phyloP scores from a whole-genome alignment of 2,329 filamentous ascomycete species.

The Pseudogymnoascus pannorum region DNA sequence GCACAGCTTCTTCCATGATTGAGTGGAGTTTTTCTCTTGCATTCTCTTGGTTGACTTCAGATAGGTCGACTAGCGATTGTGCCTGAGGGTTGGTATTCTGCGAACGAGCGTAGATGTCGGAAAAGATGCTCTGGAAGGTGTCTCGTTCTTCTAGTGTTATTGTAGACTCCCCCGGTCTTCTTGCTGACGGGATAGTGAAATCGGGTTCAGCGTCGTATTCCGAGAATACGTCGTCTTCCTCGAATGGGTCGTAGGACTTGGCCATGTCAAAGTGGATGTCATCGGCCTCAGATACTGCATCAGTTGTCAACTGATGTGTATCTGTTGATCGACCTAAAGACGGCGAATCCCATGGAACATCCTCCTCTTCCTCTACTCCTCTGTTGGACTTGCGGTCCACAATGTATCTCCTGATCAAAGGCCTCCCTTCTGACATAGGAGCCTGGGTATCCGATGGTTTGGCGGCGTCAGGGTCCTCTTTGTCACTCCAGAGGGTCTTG shows the following conservation, averaged over 20 bases:
- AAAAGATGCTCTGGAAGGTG: conserved; percentile 48
- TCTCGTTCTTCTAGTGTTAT: conserved; percentile 49
- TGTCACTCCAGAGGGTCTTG: not conserved
- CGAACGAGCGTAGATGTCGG: conserved; percentile 43
- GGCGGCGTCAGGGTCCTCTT: not conserved
- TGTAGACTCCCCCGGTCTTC: conserved; percentile 35
- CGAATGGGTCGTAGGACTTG: conserved; percentile 13
- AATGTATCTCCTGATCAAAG: conserved; percentile 4
- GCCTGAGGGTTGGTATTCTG: conserved; percentile 16
- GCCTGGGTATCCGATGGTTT: not conserved
- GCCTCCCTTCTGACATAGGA: not conserved
- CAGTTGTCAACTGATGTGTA: not conserved
- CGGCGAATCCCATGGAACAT: not conserved
- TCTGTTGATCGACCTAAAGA: not conserved
- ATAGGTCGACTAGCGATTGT: not conserved
- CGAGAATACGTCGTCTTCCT: conserved; percentile 43
- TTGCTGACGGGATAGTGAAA: conserved; percentile 14
- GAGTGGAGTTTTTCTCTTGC: conserved; percentile 16
- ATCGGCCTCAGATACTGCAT: not conserved
- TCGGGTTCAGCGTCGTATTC: conserved; percentile 35
- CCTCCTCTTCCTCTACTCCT: not conserved
- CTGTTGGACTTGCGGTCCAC: conserved; percentile 1
- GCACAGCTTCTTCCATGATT: conserved; percentile 3
- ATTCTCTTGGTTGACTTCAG: conserved; percentile 6
- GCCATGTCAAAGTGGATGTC: not conserved